Base-by-base conservation (phyloP, 352 stramenopile species). In the Phytophthora podocarpi region DNA sequence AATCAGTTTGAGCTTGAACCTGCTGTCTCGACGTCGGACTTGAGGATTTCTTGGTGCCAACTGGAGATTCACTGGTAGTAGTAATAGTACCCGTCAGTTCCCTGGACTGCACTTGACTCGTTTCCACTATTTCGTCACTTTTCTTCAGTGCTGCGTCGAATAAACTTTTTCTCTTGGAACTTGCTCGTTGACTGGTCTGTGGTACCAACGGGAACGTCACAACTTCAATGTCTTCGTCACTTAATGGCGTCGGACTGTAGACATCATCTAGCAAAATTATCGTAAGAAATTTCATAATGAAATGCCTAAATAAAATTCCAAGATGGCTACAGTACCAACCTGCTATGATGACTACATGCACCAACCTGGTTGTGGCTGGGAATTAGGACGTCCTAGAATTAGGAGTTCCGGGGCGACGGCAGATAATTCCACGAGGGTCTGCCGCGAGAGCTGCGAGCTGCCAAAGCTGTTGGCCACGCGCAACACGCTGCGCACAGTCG, bases 391-490 rank as follows among this genome's bases (percentile, higher is more conserved):
- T 42, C 70, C 55, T 35, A 91, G 48, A 26, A 67, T 34, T 20
- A 93, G 27, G 5, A 93, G 65, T 0, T 73, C 54, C 0, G 85
- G 80, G 4, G 82, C 85, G n/a, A 82, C 5, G 11, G 43, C 40
- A 27, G 76, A 59, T 67, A 93, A 74, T 5, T 52, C 40, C 9
- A 69, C 59, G 13, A 93, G 57, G 24, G 88, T 68, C 1, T 56
- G 49, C 0, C 55, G 64, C 9, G 66, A 73, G n/a, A 91, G 35
- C 11, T 71, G 54, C 16, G 34, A 59, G 27, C 52, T 55, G n/a
- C 77, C 68, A 26, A 91, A 74, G 40, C 78, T 91, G 48, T 83
- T 80, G 60, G 72, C 80, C 57, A 91, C 78, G 24, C 75, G 72
- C 26, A 91, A 53, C 34, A 91, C 70, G 20, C 81, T 91, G 21